Conservation (phyloP, 2,329 filamentous ascomycete species). For the Botryotinia convoluta region DNA sequence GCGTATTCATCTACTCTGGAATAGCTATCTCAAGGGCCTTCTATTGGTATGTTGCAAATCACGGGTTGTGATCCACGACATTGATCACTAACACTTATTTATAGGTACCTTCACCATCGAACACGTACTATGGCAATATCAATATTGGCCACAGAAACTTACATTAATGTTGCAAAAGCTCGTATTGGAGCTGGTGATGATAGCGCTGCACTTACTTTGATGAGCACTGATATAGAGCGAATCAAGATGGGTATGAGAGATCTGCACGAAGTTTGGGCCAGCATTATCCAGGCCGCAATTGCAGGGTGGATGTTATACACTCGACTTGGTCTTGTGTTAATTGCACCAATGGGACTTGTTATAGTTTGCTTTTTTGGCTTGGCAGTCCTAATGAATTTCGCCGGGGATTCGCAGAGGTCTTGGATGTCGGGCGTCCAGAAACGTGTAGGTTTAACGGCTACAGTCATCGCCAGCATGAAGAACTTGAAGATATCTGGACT, state of each 20-base stretch:
- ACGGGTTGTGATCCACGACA: background rate
- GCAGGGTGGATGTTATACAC: conserved; percentile 38
- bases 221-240: conserved; percentile 33
- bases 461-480: conserved; percentile 43
- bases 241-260: conserved; percentile 7
- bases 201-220: conserved; percentile 29
- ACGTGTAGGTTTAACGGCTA: conserved; percentile 15
- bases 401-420: conserved; percentile 25
- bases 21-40: conserved; percentile 21
- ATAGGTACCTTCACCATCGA: conserved; percentile 16
- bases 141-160: conserved; percentile 48
- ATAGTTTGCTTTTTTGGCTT: conserved; percentile 38
- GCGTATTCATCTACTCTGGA: conserved; percentile 26
- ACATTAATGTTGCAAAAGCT: conserved; percentile 44
- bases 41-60: background rate
- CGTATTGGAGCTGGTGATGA: conserved; percentile 23
- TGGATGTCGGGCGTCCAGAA: conserved; percentile 23
- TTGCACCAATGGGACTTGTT: conserved; percentile 45
- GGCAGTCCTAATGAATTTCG: conserved; percentile 24
- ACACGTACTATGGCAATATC: conserved; percentile 35
- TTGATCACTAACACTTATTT: background rate
- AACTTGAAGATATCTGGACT: conserved; percentile 43
- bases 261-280: background rate
- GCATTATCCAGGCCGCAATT: conserved; percentile 38
- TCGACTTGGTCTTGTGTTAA: conserved; percentile 29